These are phyloP conservation scores for Arabidopsis arenosa DNA, from an alignment of 345 rosid species.

Conservation along the genomic window DNA sequence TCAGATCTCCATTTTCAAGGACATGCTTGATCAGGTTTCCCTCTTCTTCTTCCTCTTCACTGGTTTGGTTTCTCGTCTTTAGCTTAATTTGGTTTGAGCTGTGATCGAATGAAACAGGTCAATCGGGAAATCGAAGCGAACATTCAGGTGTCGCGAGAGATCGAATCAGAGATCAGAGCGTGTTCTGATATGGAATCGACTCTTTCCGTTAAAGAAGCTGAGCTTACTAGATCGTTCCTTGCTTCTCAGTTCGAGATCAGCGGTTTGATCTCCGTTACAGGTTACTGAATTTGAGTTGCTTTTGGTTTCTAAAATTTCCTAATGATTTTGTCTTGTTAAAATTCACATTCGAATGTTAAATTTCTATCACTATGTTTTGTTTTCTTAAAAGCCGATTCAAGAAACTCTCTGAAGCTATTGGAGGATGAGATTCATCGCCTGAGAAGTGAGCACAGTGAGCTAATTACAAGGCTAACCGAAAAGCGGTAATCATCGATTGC, in stretches of 20 bases:
- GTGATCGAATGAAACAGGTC: slow-evolving; percentile 50
- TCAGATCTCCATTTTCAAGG: slow-evolving; percentile 76
- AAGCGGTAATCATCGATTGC: slow-evolving; percentile 50
- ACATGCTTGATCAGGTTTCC: slow-evolving; percentile 79
- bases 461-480: slow-evolving; percentile 41
- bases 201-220: slow-evolving; percentile 58
- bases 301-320: too few relatives aligned
- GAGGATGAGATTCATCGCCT: slow-evolving; percentile 55
- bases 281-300: slow-evolving; percentile 19
- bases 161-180: slow-evolving; percentile 71
- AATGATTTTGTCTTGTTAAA: not conserved
- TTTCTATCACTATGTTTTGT: not conserved
- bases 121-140: slow-evolving; percentile 76
- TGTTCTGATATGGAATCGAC: slow-evolving; percentile 58
- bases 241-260: slow-evolving; percentile 67
- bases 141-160: slow-evolving; percentile 65
- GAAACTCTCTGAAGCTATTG: slow-evolving; percentile 50
- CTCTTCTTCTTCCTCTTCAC: not conserved
- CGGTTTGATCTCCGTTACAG: slow-evolving; percentile 61
- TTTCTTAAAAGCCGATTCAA: slow-evolving; percentile 53
- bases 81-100: not conserved
- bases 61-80: not conserved
- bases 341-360: too few relatives aligned
- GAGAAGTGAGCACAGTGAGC: slow-evolving; percentile 50
- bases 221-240: slow-evolving; percentile 60